phyloP scores from a whole-genome alignment of 305 asterid species.

The Caryopteris hybrid region DNA sequence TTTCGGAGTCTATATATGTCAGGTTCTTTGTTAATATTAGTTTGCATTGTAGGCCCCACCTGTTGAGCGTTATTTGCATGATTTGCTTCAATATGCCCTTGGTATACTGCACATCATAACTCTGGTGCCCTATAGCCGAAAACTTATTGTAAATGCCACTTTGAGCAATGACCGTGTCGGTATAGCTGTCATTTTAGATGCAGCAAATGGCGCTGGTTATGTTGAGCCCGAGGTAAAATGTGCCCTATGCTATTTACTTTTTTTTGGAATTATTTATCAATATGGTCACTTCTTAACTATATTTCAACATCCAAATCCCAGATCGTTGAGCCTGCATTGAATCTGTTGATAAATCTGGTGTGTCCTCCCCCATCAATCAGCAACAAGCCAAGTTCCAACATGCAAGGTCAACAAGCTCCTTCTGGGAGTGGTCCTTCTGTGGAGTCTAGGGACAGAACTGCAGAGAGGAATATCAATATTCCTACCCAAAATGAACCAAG shows the following conservation, averaged over 20 bases:
- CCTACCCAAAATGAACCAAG: slow-evolving; percentile 55
- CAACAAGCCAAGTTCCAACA: slow-evolving; percentile 62
- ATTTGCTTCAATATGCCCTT: slow-evolving; percentile 92
- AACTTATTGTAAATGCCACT: slow-evolving; percentile 74
- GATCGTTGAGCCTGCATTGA: slow-evolving; percentile 94
- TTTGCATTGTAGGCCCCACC: slow-evolving; percentile 78
- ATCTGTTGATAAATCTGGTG: slow-evolving; percentile 85
- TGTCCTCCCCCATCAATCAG: slow-evolving; percentile 99
- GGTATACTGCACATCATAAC: slow-evolving; percentile 92
- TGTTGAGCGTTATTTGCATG: slow-evolving; percentile 96
- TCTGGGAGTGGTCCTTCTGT: slow-evolving; percentile 46
- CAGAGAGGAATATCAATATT: slow-evolving; percentile 41
- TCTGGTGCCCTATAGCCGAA: slow-evolving; percentile 82
- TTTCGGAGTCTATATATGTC: neutral
- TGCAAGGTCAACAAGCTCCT: slow-evolving; percentile 70
- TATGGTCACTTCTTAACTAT: neutral
- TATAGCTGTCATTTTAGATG: slow-evolving; percentile 93
- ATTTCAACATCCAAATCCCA: slow-evolving; percentile 28
- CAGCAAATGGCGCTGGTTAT: slow-evolving; percentile 89
- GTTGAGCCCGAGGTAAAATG: slow-evolving; percentile 89
- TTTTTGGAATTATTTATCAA: slow-evolving; percentile 6
- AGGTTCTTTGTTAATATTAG: slow-evolving; percentile 11
- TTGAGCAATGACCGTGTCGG: slow-evolving; percentile 93
- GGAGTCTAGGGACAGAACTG: slow-evolving; percentile 63
- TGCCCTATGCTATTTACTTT: slow-evolving; percentile 8